Evolutionary conservation across 1,284 basidiomycete genomes (phyloP), one percentile per base, ranked within the genome.

Genomic region (Ustilago crameri): DNA sequence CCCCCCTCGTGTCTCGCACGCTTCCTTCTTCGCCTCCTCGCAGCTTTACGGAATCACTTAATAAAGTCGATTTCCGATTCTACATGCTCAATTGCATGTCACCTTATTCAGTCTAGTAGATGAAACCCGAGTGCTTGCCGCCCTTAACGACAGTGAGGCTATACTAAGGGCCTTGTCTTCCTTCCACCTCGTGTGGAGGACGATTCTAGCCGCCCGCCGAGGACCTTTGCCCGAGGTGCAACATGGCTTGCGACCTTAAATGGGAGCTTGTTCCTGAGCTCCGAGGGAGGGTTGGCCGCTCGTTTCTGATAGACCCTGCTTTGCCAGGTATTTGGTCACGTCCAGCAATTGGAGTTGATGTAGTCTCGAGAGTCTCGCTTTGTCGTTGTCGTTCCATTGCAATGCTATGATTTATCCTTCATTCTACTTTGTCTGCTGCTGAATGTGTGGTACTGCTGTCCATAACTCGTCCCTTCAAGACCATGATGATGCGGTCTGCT

Each of bases 31-130:
- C 35, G 46, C 35, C 22, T 26, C 38, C 58, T 57, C 37, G 30
- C 74, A 76, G 74, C 76, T 79, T 79, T 76, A 79, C 76, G 75
- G 76, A 79, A 79, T 79, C 76, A 79, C 76, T 79, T 79, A 79
- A 79, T 79, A 79, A 75, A 79, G 76, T 79, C 67, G 76, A 79
- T 79, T 60, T 75, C 76, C 76, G 75, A 76, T 79, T 71, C 75
- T 76, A 73, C 75, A 75, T 76, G 75, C 76, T 75, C 74, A 75
- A 79, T 75, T 72, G 74, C 74, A 76, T 76, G 76, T 74, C 76
- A 79, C 76, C 75, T 70, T 75, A 75, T 75, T 79, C 76, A 79
- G 56, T 73, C 76, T 75, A 79, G 76, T 75, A 61, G 76, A 79
- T 79, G 76, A 79, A 79, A 67, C 53, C 75, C 74, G 76, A 66